These are phyloP conservation scores for Lenwebbia sp. DNA, from an alignment of 345 rosid genomes.

Conservation along the genomic window DNA sequence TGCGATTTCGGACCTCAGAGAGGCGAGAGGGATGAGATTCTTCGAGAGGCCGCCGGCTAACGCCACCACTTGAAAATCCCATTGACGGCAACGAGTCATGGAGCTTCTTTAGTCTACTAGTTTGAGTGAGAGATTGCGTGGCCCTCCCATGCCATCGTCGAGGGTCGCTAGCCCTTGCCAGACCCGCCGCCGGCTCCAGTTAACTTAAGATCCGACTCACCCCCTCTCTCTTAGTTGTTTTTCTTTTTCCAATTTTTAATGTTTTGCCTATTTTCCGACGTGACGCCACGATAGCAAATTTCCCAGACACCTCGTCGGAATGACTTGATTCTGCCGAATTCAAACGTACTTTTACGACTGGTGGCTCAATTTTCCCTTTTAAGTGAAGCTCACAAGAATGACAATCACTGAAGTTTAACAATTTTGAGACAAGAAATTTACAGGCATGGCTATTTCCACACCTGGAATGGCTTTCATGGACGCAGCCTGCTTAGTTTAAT, in stretches of 20 bases:
- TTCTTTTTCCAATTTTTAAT: accelerated
- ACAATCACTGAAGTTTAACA: background rate
- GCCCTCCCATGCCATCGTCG: background rate
- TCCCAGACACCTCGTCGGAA: background rate
- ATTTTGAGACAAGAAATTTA: background rate
- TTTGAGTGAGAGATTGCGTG: background rate
- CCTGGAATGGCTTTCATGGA: background rate
- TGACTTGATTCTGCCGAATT: background rate
- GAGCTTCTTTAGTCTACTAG: background rate
- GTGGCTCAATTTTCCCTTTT: background rate
- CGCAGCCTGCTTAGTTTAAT: background rate
- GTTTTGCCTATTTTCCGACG: background rate
- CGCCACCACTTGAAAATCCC: background rate
- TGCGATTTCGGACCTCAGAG: background rate
- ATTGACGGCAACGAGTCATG: background rate
- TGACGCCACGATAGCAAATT: background rate
- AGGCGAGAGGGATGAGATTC: background rate
- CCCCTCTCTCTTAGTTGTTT: background rate
- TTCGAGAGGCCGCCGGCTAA: background rate
- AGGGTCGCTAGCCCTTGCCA: background rate
- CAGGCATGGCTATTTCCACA: background rate
- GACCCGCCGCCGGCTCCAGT: accelerated
- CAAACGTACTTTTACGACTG: background rate
- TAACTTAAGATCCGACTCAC: background rate
- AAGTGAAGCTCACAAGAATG: background rate